phyloP scores from a whole-genome alignment of 192 early-diverging fungal species.

The Bifiguratus adelaidae region DNA sequence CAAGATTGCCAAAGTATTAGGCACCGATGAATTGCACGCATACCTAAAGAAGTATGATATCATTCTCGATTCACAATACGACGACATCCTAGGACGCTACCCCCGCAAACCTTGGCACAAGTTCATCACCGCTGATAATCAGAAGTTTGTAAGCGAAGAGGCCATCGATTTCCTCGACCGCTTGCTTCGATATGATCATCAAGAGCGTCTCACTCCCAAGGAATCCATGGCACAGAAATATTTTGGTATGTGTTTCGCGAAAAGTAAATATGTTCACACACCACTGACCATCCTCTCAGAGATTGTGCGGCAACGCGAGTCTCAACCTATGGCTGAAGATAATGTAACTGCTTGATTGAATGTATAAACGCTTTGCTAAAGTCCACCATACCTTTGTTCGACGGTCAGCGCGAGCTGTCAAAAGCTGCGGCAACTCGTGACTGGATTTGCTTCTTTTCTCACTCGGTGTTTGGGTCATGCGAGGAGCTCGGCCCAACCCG shows the following conservation, averaged over 20 bases:
- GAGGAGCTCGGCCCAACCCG: too few species aligned
- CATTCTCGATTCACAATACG: constrained; percentile 80
- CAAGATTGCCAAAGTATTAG: constrained; percentile 95
- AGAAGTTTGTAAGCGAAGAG: constrained; percentile 68
- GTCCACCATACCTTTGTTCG: too few species aligned
- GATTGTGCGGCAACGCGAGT: too few species aligned
- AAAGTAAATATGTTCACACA: too few species aligned
- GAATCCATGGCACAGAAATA: constrained; percentile 88
- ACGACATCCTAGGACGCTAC: constrained; percentile 80
- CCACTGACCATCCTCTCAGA: too few species aligned
- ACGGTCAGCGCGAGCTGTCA: too few species aligned
- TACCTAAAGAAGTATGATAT: constrained; percentile 97
- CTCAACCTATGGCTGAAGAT: too few species aligned
- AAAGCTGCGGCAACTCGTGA: too few species aligned
- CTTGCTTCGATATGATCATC: constrained; percentile 87
- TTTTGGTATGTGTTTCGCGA: constrained; percentile 25
- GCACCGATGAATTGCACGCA: constrained; percentile 87
- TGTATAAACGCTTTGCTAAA: too few species aligned
- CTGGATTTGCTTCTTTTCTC: too few species aligned
- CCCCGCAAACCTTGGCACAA: constrained; percentile 79
- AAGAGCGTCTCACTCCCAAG: constrained; percentile 74
- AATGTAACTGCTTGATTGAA: too few species aligned
- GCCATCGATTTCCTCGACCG: constrained; percentile 87
- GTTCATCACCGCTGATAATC: constrained; percentile 80
- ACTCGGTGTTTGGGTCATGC: too few species aligned